Evolutionary conservation across 2,329 filamentous ascomycete species (phyloP), one percentile per base, ranked within the genome.

Genomic region (Ophiostoma sp.): DNA sequence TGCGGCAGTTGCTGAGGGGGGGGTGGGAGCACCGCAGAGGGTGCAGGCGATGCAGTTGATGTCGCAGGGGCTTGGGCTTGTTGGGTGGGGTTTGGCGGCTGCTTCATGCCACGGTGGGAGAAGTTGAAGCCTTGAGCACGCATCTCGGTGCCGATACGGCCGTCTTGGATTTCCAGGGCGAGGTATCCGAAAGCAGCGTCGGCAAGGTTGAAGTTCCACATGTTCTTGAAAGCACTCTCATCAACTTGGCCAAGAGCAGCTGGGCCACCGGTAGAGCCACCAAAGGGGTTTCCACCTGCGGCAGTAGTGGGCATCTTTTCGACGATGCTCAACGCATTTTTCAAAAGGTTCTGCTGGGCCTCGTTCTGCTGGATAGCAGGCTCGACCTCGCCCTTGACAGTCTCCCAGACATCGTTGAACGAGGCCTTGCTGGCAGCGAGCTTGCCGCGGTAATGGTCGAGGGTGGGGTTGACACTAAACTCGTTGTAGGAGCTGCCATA

Each of bases 401-500:
- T 99, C 79, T 99, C 95, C 95, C 95, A 99, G 7, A 99, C 95
- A 78, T 99, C 95, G 77, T 96, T 97, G 83, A 99, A 99, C 0
- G 95, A 98, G 1, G 95, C 94, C 80, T 97, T 98, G 65, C 94
- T 98, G 12, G 95, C 95, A 66, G 95, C 94, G 67, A 99, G 88
- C 84, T 99, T 99, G 76, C 95, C 96, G 70, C 96, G 92, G 80
- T 99, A 99, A 80, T 99, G 95, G 75, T 99, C 95, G 68, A 99
- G 84, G 0, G 94, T 97, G 2, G 95, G 96, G 78, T 99, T 99
- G 76, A 99, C 95, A 72, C 93, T 97, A 81, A 99, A 99, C 78
- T 99, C 96, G 80, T 99, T 99, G 84, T 99, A 99, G 0, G 96
- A 99, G 79, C 94, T 98, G 72, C 96, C 95, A 74, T 99, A 99